phyloP scores from a whole-genome alignment of 2,329 filamentous ascomycete species.

The Parastagonospora avenae region DNA sequence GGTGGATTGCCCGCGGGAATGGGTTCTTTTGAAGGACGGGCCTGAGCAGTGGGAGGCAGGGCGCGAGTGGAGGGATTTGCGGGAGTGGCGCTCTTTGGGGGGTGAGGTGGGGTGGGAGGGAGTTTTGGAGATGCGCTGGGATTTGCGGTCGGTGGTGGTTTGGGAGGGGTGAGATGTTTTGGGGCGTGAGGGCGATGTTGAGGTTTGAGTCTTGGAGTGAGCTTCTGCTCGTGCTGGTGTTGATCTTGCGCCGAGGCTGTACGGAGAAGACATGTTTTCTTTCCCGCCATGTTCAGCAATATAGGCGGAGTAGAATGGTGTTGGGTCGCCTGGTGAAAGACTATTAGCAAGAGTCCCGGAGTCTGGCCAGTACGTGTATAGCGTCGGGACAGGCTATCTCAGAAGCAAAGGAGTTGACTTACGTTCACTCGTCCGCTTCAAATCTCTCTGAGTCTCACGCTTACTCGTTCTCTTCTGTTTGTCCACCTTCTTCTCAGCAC shows the following conservation, averaged over 20 bases:
- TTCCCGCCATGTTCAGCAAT: constrained; percentile 36
- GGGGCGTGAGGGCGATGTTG: constrained; percentile 22
- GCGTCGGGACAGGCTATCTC: too few relatives aligned
- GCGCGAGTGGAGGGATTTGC: constrained; percentile 28
- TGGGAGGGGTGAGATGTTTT: constrained; percentile 16
- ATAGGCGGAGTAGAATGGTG: constrained; percentile 23
- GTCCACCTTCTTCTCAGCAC: constrained; percentile 17
- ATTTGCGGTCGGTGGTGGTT: constrained; percentile 10
- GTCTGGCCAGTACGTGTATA: too few relatives aligned
- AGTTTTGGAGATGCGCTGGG: constrained; percentile 2
- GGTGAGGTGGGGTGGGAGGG: constrained; percentile 12
- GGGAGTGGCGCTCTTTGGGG: constrained; percentile 28
- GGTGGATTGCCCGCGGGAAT: constrained; percentile 34
- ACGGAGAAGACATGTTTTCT: constrained; percentile 34
- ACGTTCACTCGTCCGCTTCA: constrained; percentile 32
- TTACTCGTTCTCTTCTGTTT: constrained; percentile 15
- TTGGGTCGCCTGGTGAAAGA: constrained; percentile 21
- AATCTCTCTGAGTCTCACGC: constrained; percentile 18
- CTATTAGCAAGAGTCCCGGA: too few relatives aligned
- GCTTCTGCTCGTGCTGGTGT: constrained; percentile 2
- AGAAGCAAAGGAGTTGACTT: background rate
- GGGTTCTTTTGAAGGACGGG: constrained; percentile 15
- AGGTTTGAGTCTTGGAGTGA: constrained; percentile 9
- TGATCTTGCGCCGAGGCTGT: constrained; percentile 20
- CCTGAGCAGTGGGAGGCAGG: constrained; percentile 25